phyloP scores from a whole-genome alignment of 352 stramenopile species.

The Globisporangium rhizosaccharum region DNA sequence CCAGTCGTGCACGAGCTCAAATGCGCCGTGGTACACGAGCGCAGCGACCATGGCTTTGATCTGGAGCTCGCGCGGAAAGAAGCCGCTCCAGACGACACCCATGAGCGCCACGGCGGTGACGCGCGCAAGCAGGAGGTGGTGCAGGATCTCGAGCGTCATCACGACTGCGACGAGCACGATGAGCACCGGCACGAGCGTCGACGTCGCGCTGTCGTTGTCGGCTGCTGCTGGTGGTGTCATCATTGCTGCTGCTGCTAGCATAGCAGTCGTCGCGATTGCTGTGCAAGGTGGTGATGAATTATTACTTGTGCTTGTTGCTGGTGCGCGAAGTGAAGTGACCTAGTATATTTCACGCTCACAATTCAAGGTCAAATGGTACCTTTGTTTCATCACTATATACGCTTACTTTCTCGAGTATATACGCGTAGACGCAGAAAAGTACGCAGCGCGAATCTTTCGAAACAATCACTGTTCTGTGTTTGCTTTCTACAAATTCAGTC shows the following conservation, averaged over 20 bases:
- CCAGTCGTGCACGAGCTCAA: slow-evolving; percentile 31
- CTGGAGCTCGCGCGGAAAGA: slow-evolving; percentile 31
- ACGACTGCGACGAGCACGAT: slow-evolving; percentile 38
- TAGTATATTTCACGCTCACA: too few relatives aligned
- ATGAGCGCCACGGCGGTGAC: slow-evolving; percentile 31
- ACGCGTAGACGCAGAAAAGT: too few relatives aligned
- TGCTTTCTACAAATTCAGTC: too few relatives aligned
- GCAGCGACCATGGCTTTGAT: slow-evolving; percentile 41
- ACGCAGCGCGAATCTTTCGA: too few relatives aligned
- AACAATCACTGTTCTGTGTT: too few relatives aligned
- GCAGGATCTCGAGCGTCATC: slow-evolving; percentile 65
- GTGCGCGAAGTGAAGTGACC: too few relatives aligned
- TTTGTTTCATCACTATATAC: too few relatives aligned
- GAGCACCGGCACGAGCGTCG: slow-evolving; percentile 29
- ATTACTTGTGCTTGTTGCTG: too few relatives aligned
- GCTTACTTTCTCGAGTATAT: too few relatives aligned
- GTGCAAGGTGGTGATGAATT: background rate
- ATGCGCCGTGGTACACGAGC: slow-evolving; percentile 32
- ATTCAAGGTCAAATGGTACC: too few relatives aligned
- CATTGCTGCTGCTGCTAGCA: background rate
- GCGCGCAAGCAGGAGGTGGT: slow-evolving; percentile 36
- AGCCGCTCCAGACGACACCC: slow-evolving; percentile 25
- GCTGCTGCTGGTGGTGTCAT: background rate
- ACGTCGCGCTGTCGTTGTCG: slow-evolving; percentile 5
- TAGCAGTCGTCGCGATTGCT: background rate